Conservation (phyloP, 495 filamentous ascomycete species). For the Polyplosphaeria fusca region DNA sequence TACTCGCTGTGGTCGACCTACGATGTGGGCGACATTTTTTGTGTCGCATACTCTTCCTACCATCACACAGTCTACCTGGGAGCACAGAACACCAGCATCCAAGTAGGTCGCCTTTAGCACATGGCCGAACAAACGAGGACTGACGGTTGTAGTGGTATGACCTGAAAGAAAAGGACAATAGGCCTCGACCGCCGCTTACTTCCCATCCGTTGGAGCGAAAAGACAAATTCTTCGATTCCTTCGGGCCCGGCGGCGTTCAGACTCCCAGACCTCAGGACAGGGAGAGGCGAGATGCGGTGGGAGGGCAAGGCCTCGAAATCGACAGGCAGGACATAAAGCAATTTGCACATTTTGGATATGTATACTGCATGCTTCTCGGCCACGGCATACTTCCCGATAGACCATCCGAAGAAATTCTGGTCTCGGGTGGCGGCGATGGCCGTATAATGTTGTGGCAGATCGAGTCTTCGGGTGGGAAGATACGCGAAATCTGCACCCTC, state of each 20-base stretch:
- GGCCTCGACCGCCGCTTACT: conserved; percentile 58
- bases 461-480: conserved; percentile 50
- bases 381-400: conserved; percentile 59
- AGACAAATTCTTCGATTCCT: conserved; percentile 92
- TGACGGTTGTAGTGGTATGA: conserved; percentile 56
- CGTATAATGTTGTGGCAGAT: conserved; percentile 87
- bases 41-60: conserved; percentile 75
- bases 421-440: conserved; percentile 92
- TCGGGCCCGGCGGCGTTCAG: conserved; percentile 73
- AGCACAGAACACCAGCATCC: conserved; percentile 91
- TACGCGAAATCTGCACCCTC: conserved; percentile 60
- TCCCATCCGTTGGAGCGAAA: conserved; percentile 77
- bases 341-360: conserved; percentile 91
- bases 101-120: conserved; percentile 45
- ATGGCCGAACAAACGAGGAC: not conserved
- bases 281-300: conserved; percentile 39
- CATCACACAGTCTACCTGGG: conserved; percentile 85
- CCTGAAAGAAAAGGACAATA: conserved; percentile 52
- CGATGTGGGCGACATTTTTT: conserved; percentile 95
- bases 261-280: conserved; percentile 53
- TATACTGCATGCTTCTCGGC: conserved; percentile 89
- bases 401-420: conserved; percentile 68
- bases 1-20: conserved; percentile 91
- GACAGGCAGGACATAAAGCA: conserved; percentile 75
- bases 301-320: conserved; percentile 73